Evolutionary conservation across 2,329 filamentous ascomycete species (phyloP).

Genomic region (Clonostachys rhizophaga): DNA sequence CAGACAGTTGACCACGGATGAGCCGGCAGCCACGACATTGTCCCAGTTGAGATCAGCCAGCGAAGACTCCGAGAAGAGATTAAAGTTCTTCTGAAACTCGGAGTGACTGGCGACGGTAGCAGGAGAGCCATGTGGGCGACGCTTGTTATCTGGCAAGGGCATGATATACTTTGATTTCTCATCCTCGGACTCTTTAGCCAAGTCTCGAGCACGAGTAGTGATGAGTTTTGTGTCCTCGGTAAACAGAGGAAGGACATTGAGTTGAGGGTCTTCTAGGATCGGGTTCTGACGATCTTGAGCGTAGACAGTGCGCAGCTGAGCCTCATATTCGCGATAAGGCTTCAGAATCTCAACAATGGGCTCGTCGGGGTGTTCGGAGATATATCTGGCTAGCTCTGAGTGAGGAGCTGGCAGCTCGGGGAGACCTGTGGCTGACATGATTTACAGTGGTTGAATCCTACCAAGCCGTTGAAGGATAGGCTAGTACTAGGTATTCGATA

Average conservation of each 20-base stretch:
- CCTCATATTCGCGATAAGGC: slow-evolving; percentile 66
- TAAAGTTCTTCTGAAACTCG: slow-evolving; percentile 76
- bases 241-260: slow-evolving; percentile 67
- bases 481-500: too few species aligned
- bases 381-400: slow-evolving; percentile 41
- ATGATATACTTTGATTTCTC: slow-evolving; percentile 67
- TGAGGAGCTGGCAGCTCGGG: slow-evolving; percentile 42
- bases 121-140: slow-evolving; percentile 56
- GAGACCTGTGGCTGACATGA: slow-evolving; percentile 30
- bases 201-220: slow-evolving; percentile 57
- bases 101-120: slow-evolving; percentile 64
- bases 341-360: slow-evolving; percentile 54
- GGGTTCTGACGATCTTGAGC: slow-evolving; percentile 63
- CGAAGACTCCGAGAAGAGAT: slow-evolving; percentile 75
- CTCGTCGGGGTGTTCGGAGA: slow-evolving; percentile 47
- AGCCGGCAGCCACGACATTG: slow-evolving; percentile 79
- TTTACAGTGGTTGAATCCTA: neutral
- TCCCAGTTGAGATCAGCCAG: slow-evolving; percentile 74
- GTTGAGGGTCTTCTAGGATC: slow-evolving; percentile 45
- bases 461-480: too few species aligned
- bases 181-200: slow-evolving; percentile 50
- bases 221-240: slow-evolving; percentile 48
- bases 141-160: slow-evolving; percentile 55
- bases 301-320: slow-evolving; percentile 60
- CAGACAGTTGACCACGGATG: slow-evolving; percentile 74